Percentiles rank a stretch among this genome's conserved stretches.
Evolutionary conservation across 352 stramenopile species (phyloP).

Genomic region (Phytopythium mirpurense): DNA sequence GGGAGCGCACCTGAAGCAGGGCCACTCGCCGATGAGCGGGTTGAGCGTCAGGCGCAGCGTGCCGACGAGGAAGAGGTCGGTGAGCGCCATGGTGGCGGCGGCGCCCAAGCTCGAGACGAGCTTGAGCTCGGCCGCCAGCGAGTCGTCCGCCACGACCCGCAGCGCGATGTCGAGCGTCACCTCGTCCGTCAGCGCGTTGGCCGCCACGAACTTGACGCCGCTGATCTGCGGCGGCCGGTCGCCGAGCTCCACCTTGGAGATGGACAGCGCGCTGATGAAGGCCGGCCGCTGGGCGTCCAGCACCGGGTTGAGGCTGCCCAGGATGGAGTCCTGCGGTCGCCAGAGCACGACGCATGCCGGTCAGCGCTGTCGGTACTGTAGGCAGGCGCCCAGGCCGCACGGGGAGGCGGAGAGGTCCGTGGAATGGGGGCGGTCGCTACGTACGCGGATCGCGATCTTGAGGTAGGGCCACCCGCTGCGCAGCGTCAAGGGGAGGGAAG

Average conservation of each 20-base stretch:
- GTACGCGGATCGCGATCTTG: slow-evolving; percentile 67
- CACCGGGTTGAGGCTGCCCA: slow-evolving; percentile 51
- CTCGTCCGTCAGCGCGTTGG: slow-evolving; percentile 48
- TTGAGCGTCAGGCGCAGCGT: slow-evolving; percentile 71
- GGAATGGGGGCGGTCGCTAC: too few relatives aligned
- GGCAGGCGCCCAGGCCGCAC: too few relatives aligned
- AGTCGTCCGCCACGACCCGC: slow-evolving; percentile 54
- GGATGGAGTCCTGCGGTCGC: slow-evolving; percentile 49
- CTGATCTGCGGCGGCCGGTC: slow-evolving; percentile 48
- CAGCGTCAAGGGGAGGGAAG: too few relatives aligned
- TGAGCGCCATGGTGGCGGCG: slow-evolving; percentile 46
- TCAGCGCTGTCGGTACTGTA: too few relatives aligned
- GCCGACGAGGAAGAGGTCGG: slow-evolving; percentile 62
- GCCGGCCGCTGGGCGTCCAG: slow-evolving; percentile 52
- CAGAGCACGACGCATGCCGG: too few relatives aligned
- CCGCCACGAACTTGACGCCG: slow-evolving; percentile 67
- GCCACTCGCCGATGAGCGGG: slow-evolving; percentile 58
- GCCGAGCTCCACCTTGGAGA: slow-evolving; percentile 58
- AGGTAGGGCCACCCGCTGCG: slow-evolving; percentile 64
- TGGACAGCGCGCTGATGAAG: slow-evolving; percentile 62
- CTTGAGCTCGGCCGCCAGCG: slow-evolving; percentile 54
- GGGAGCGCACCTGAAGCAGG: slow-evolving; percentile 44
- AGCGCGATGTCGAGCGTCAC: slow-evolving; percentile 70
- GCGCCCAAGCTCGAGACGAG: slow-evolving; percentile 61
- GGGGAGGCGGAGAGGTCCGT: too few relatives aligned